Conservation (phyloP, 192 early-diverging fungal genomes). For the Entomortierella beljakovae region DNA sequence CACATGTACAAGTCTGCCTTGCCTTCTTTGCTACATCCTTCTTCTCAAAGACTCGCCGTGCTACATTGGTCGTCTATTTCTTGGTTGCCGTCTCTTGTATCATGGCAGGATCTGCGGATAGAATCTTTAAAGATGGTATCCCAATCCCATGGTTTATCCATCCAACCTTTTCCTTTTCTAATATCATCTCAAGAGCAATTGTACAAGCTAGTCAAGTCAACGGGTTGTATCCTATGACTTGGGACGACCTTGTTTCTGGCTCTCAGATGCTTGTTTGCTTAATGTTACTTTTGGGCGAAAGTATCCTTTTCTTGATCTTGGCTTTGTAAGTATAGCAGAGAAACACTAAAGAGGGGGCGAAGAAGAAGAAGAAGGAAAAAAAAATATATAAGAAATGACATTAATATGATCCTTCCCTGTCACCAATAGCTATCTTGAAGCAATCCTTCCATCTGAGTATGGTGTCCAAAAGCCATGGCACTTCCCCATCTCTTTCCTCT, state of each 20-base stretch:
- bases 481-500: conserved; percentile 28
- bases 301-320: conserved; percentile 28
- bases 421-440: conserved; percentile 30
- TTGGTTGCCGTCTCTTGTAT: conserved; percentile 40
- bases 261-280: conserved; percentile 16
- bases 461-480: conserved; percentile 53
- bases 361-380: too few relatives aligned
- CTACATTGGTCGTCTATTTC: conserved; percentile 38
- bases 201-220: conserved; percentile 17
- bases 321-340: conserved; percentile 43
- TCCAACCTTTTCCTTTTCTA: conserved; percentile 40
- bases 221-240: conserved; percentile 28
- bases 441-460: conserved; percentile 43
- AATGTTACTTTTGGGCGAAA: conserved; percentile 34
- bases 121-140: conserved; percentile 25
- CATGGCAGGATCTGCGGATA: conserved; percentile 11
- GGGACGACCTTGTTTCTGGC: conserved; percentile 23
- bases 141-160: conserved; percentile 41
- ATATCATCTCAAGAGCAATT: conserved; percentile 14
- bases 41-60: conserved; percentile 40
- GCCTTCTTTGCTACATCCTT: conserved; percentile 22
- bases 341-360: too few relatives aligned
- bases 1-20: conserved; percentile 27
- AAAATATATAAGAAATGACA: too few relatives aligned
- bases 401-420: not conserved